Percentiles rank a stretch among this genome's conserved stretches.
Evolutionary conservation across 768 basidiomycete species (phyloP).

Genomic region (Boletales sp.): DNA sequence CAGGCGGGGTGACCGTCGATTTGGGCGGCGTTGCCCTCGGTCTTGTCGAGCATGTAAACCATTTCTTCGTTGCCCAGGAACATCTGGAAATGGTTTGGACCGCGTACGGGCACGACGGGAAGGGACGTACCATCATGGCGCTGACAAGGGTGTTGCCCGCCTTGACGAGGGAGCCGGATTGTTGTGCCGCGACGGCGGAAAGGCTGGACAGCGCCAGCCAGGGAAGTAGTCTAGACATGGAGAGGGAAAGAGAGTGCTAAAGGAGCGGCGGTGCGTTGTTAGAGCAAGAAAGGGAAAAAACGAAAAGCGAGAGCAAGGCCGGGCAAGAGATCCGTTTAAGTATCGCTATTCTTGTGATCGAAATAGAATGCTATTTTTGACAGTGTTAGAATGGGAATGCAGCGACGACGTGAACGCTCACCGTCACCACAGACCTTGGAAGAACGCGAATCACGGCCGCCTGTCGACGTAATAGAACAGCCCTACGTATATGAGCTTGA

Average conservation of each 20-base stretch:
- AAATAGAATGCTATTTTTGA: too few relatives aligned
- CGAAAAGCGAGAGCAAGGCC: too few relatives aligned
- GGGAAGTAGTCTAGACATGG: conserved; percentile 3
- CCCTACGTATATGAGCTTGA: too few relatives aligned
- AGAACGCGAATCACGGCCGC: too few relatives aligned
- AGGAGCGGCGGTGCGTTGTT: conserved; percentile 1
- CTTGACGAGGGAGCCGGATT: conserved; percentile 14
- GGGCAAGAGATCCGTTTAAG: too few relatives aligned
- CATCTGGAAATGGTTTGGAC: conserved; percentile 41
- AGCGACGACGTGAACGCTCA: too few relatives aligned
- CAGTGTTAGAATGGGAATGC: too few relatives aligned
- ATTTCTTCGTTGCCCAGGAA: conserved; percentile 76
- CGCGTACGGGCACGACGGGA: background rate
- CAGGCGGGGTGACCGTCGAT: conserved; percentile 71
- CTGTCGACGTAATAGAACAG: too few relatives aligned
- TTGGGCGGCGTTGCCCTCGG: conserved; percentile 65
- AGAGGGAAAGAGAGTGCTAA: background rate
- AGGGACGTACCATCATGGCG: conserved; percentile 47
- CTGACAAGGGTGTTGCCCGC: conserved; percentile 39
- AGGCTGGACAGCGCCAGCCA: conserved; percentile 11
- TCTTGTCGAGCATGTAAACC: conserved; percentile 90
- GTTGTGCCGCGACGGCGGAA: conserved; percentile 6
- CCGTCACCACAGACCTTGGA: too few relatives aligned
- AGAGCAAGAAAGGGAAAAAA: too few relatives aligned
- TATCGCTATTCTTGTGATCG: too few relatives aligned